Evolutionary conservation across 2,329 filamentous ascomycete genomes (phyloP).

Genomic region (Rutstroemia sydowiana): DNA sequence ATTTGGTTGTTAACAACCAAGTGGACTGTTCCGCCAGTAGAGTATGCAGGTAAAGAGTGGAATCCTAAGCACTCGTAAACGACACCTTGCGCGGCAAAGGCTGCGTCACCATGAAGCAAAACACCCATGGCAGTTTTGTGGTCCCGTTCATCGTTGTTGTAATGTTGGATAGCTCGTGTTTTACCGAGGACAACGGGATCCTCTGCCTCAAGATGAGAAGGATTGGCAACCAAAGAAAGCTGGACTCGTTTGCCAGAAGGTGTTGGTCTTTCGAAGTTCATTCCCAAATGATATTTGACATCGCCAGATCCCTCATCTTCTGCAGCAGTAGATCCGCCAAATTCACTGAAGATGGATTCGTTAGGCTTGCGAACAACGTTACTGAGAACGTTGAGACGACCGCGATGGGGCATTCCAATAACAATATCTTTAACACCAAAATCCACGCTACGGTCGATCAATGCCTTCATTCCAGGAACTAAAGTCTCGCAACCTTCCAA

Average conservation of each 20-base stretch:
- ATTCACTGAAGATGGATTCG: constrained; percentile 99
- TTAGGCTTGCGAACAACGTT: constrained; percentile 99
- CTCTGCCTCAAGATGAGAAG: constrained; percentile 95
- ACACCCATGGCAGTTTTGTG: constrained; percentile 92
- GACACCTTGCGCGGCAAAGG: constrained; percentile 91
- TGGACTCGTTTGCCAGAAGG: constrained; percentile 99
- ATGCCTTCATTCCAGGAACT: constrained; percentile 97
- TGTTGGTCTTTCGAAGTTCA: constrained; percentile 99
- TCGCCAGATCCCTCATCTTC: constrained; percentile 96
- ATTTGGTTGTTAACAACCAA: constrained; percentile 99
- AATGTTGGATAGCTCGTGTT: constrained; percentile 95
- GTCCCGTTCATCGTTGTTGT: constrained; percentile 91
- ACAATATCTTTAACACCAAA: constrained; percentile 99
- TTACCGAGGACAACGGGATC: constrained; percentile 97
- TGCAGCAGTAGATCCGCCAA: constrained; percentile 78
- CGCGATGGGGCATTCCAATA: constrained; percentile 98
- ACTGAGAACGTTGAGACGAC: constrained; percentile 92
- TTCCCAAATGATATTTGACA: constrained; percentile 98
- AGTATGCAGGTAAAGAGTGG: constrained; percentile 91
- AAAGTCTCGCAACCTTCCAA: constrained; percentile 95
- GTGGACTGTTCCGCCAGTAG: constrained; percentile 94
- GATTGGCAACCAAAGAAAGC: constrained; percentile 95
- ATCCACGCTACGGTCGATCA: constrained; percentile 97
- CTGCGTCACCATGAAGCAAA: constrained; percentile 92
- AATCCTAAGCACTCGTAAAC: constrained; percentile 99